Conservation (phyloP, 2,329 filamentous ascomycete species). For the Cryphonectria naterciae region DNA sequence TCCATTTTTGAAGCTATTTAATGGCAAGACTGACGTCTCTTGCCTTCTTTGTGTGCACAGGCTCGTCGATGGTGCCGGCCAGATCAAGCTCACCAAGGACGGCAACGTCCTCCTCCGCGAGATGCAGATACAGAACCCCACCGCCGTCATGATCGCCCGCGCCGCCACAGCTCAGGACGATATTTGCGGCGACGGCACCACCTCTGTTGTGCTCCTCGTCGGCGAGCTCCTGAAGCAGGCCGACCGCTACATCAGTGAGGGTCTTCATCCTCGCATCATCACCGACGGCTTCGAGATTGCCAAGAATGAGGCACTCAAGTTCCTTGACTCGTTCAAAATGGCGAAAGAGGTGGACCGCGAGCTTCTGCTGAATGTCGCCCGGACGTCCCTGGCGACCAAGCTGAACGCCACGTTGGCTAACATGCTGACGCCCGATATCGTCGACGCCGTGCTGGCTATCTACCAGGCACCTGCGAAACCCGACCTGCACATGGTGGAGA, state of each 20-base stretch:
- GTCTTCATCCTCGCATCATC: constrained; percentile 94
- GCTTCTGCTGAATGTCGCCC: constrained; percentile 87
- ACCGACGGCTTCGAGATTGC: constrained; percentile 98
- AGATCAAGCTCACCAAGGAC: constrained; percentile 99
- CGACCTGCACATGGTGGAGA: constrained; percentile 98
- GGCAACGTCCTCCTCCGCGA: constrained; percentile 82
- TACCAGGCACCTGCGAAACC: constrained; percentile 89
- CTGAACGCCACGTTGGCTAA: constrained; percentile 86
- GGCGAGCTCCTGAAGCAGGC: constrained; percentile 98
- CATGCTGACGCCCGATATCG: constrained; percentile 91
- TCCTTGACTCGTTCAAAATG: constrained; percentile 93
- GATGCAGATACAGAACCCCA: constrained; percentile 98
- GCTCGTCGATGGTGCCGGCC: constrained; percentile 71
- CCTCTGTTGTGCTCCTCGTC: constrained; percentile 91
- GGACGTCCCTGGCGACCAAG: constrained; percentile 94
- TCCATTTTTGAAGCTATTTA: neutral
- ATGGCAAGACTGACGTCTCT: constrained; percentile 17
- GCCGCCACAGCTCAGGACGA: constrained; percentile 98
- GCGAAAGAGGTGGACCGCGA: constrained; percentile 87
- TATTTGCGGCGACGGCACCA: constrained; percentile 97
- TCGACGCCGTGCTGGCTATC: constrained; percentile 94
- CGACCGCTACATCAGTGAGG: constrained; percentile 92
- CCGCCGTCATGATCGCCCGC: constrained; percentile 80
- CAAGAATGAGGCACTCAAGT: constrained; percentile 92
- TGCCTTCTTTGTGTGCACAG: constrained; percentile 42